These are phyloP conservation scores for Fusarium incarnatum DNA, from an alignment of 2,329 filamentous ascomycete species.

Conservation along the genomic window DNA sequence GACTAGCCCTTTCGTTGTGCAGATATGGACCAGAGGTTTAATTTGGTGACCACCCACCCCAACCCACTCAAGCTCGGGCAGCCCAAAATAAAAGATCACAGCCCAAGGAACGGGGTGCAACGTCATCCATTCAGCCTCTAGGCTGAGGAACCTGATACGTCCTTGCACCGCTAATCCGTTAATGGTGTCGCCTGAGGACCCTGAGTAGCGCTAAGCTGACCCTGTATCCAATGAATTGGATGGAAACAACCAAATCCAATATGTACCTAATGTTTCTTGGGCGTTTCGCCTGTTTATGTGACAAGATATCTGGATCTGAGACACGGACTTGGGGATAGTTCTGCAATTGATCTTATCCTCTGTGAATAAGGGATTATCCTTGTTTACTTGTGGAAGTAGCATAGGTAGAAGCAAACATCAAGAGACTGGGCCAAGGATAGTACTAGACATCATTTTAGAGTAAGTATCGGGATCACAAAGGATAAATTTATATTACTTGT, in stretches of 20 bases:
- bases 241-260: neutral
- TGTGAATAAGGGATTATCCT: neutral
- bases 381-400: neutral
- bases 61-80: slow-evolving; percentile 1
- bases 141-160: slow-evolving; percentile 34
- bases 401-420: neutral
- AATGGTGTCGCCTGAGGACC: slow-evolving; percentile 23
- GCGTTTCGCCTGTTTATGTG: slow-evolving; percentile 8
- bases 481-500: neutral
- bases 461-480: neutral
- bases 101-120: slow-evolving; percentile 32
- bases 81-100: slow-evolving; percentile 17
- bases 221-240: slow-evolving; percentile 19
- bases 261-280: neutral
- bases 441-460: neutral
- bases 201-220: slow-evolving; percentile 33
- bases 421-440: neutral
- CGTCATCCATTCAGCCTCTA: slow-evolving; percentile 29
- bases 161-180: slow-evolving; percentile 17
- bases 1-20: neutral
- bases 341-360: neutral
- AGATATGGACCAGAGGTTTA: neutral
- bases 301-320: slow-evolving; percentile 2
- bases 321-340: neutral
- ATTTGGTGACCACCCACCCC: neutral